Base-by-base conservation (phyloP, 768 basidiomycete genomes). In the Daedaleopsis sinensis region DNA sequence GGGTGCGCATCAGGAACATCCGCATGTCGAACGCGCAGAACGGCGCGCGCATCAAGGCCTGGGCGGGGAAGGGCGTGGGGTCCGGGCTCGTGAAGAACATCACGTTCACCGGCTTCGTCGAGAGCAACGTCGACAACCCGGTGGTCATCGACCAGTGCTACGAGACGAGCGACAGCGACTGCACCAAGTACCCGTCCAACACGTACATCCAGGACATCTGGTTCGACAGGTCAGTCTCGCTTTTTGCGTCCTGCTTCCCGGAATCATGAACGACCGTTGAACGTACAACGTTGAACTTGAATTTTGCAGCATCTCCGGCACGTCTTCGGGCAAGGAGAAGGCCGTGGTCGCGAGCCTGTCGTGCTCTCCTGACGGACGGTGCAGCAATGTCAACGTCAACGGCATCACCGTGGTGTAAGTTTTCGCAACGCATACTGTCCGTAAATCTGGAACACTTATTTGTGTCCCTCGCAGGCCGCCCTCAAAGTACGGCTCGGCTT, bases 1-100 rank as follows among this genome's bases (percentile, higher is more conserved):
- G n/a, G n/a, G n/a, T n/a, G 55, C 52, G 32, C 19, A 43, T 2
- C 65, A 84, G 81, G 46, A 83, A 86, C 66, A 77, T 88, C 62
- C 77, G 73, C 35, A 87, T 88, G 84, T 74, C 79, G 12, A 85
- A 87, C 57, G 84, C 84, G 11, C 77, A 85, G 67, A 88, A 88
- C 64, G 88, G 87, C 1, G 86, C 86, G 1, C 78, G 88, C 37
- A 88, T 88, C 72, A 89, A 89, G 70, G 83, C 85, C 0, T 89
- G 81, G 77, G 86, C 85, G 6, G 88, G 86, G 5, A 76, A 79
- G 16, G 79, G 80, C 55, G 84, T 86, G 32, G 85, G 87, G 5
- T 78, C 80, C 39, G 85, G 84, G 9, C 80, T 84, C 47, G 84
- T 85, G 47, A 78, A 80, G 69, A 85, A 86, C 63, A 72, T 86